phyloP scores from a whole-genome alignment of 352 stramenopile genomes.

The Pilasporangium apinafurcum region DNA sequence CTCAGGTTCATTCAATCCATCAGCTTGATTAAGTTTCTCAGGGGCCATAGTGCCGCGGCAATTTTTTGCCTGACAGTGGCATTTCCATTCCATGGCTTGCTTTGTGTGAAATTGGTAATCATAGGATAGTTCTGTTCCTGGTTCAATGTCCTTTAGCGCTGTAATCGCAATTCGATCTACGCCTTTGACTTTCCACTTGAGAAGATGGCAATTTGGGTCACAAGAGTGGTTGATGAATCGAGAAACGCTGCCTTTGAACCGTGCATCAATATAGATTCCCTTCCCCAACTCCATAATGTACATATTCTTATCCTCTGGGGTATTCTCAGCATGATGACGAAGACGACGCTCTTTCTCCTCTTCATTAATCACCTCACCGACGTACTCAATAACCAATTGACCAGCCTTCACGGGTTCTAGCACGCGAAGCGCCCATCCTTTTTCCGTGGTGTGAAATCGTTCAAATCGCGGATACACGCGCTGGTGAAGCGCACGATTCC shows the following conservation, averaged over 20 bases:
- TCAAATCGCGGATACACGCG: slow-evolving; percentile 68
- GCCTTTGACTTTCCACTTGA: slow-evolving; percentile 94
- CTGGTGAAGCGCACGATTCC: slow-evolving; percentile 88
- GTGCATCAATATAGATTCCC: slow-evolving; percentile 93
- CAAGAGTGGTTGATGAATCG: slow-evolving; percentile 98
- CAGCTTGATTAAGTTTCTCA: slow-evolving; percentile 53
- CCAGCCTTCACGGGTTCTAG: slow-evolving; percentile 76
- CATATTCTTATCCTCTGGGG: slow-evolving; percentile 94
- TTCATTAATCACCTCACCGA: slow-evolving; percentile 94
- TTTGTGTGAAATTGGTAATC: slow-evolving; percentile 94
- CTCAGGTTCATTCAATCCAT: slow-evolving; percentile 9
- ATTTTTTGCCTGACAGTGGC: slow-evolving; percentile 72
- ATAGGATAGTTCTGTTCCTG: slow-evolving; percentile 91
- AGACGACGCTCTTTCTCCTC: slow-evolving; percentile 87
- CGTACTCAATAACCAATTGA: slow-evolving; percentile 92
- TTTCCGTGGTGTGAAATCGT: slow-evolving; percentile 78
- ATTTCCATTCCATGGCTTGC: slow-evolving; percentile 83
- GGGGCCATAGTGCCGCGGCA: slow-evolving; percentile 86
- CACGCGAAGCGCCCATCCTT: slow-evolving; percentile 88
- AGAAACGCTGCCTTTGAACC: slow-evolving; percentile 90
- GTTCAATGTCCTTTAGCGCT: slow-evolving; percentile 81
- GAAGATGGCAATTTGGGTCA: slow-evolving; percentile 92
- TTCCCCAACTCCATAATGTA: slow-evolving; percentile 94
- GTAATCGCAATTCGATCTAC: slow-evolving; percentile 92
- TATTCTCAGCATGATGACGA: slow-evolving; percentile 71